Evolutionary conservation across 2,329 filamentous ascomycete genomes (phyloP).

Genomic region (Trichophyton mentagrophytes): DNA sequence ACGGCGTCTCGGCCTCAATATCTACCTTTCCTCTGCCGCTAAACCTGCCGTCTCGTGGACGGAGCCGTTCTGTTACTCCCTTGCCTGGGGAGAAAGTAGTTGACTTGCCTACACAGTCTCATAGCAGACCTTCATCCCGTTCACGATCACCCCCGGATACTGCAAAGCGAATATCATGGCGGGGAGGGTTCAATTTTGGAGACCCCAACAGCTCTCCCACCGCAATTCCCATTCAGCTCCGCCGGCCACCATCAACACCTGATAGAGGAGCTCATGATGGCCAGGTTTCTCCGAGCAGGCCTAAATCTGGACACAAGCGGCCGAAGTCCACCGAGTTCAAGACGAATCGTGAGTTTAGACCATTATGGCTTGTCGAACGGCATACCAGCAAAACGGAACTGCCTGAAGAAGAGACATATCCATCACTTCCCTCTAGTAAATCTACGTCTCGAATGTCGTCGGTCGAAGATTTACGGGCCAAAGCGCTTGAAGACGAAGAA

Average conservation of each 20-base stretch:
- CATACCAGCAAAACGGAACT: conserved; percentile 33
- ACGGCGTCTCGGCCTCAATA: conserved; percentile 3
- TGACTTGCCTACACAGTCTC: conserved; percentile 21
- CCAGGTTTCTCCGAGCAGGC: conserved; percentile 30
- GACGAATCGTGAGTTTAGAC: conserved; percentile 55
- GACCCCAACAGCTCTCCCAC: conserved; percentile 26
- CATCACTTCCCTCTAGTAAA: conserved; percentile 41
- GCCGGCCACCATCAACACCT: conserved; percentile 34
- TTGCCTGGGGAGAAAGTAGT: conserved; percentile 19
- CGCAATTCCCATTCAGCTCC: conserved; percentile 45
- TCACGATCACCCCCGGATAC: conserved; percentile 8
- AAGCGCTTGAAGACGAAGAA: not conserved
- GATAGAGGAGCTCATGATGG: conserved; percentile 24
- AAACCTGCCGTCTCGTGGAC: conserved; percentile 6
- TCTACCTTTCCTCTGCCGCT: conserved; percentile 11
- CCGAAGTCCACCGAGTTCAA: conserved; percentile 42
- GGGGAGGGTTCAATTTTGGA: not conserved
- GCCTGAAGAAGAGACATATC: conserved; percentile 31
- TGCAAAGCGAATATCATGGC: not conserved
- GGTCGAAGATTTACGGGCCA: conserved; percentile 27
- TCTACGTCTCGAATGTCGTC: conserved; percentile 38
- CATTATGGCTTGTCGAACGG: conserved; percentile 68
- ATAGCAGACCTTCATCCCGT: conserved; percentile 25
- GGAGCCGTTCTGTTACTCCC: conserved; percentile 27
- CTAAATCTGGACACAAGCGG: conserved; percentile 33